Percentiles rank a stretch among this genome's conserved stretches.
These are phyloP conservation scores for Tetrapisispora namnaoensis DNA, from an alignment of 805 yeast species.

Conservation along the genomic window DNA sequence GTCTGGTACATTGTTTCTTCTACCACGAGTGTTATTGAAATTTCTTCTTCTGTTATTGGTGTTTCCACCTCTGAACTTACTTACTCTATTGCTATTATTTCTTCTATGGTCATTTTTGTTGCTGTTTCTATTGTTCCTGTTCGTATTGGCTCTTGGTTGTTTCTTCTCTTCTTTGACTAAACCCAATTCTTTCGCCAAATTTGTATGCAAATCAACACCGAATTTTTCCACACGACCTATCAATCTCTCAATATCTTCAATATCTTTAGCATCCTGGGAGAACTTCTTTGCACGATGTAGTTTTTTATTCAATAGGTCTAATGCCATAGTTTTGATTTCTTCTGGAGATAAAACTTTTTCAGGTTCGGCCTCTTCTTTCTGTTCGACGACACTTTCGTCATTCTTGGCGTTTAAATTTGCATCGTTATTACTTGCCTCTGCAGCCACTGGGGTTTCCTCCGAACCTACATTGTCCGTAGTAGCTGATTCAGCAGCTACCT, in stretches of 20 bases:
- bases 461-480: too few species aligned
- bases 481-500: too few species aligned
- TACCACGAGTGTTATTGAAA: background rate
- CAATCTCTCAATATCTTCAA: slow-evolving; percentile 50
- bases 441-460: too few species aligned
- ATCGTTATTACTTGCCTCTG: slow-evolving; percentile 1
- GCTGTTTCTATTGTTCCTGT: slow-evolving; percentile 1
- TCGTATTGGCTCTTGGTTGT: background rate
- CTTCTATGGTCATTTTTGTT: slow-evolving; percentile 2
- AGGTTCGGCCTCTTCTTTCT: slow-evolving; percentile 4
- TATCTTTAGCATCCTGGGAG: slow-evolving; percentile 54
- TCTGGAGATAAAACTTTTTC: slow-evolving; percentile 44
- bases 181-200: slow-evolving; percentile 60
- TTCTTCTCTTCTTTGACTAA: slow-evolving; percentile 29
- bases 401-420: slow-evolving; percentile 2
- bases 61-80: background rate
- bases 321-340: slow-evolving; percentile 57
- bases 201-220: slow-evolving; percentile 62
- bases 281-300: slow-evolving; percentile 69
- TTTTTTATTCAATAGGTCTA: slow-evolving; percentile 57
- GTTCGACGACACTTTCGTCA: slow-evolving; percentile 3
- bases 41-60: slow-evolving; percentile 1
- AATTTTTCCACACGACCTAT: slow-evolving; percentile 54
- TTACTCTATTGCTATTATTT: slow-evolving; percentile 3
- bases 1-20: slow-evolving; percentile 1